Conservation (phyloP, 2,329 filamentous ascomycete species). For the Tolypocladium sp. region DNA sequence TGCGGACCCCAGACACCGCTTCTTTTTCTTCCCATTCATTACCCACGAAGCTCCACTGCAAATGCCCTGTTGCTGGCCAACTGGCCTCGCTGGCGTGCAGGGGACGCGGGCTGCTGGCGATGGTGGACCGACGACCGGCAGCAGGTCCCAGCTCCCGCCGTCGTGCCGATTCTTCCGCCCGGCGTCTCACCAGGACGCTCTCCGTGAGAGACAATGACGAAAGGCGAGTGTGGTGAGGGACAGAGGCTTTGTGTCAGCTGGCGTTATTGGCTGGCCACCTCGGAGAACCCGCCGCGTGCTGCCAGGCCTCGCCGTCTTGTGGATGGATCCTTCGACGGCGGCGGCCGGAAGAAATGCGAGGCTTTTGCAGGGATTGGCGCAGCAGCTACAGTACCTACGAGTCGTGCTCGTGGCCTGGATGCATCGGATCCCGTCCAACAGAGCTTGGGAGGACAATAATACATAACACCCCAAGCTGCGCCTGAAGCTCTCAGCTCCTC, state of each 20-base stretch:
- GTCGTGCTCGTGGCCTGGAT: background rate
- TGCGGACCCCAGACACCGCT: background rate
- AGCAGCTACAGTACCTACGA: background rate
- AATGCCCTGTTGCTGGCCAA: background rate
- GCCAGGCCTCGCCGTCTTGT: background rate
- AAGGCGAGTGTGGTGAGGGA: background rate
- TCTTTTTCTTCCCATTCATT: background rate
- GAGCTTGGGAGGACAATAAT: background rate
- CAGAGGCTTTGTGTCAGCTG: background rate
- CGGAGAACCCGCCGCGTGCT: background rate
- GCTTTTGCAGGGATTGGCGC: background rate
- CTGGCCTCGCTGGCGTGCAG: background rate
- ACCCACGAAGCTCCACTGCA: background rate
- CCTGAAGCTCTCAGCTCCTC: background rate
- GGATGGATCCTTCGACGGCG: background rate
- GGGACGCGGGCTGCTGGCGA: no score
- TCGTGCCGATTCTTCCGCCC: constrained; percentile 3
- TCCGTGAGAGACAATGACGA: background rate
- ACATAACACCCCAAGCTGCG: background rate
- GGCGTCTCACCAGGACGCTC: background rate
- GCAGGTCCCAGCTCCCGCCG: background rate
- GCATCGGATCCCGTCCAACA: background rate
- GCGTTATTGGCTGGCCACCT: background rate
- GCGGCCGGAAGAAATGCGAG: background rate
- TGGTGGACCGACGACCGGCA: background rate